phyloP scores from a whole-genome alignment of 371 early-diverging fungal species.

The Apophysomyces trapeziformis region DNA sequence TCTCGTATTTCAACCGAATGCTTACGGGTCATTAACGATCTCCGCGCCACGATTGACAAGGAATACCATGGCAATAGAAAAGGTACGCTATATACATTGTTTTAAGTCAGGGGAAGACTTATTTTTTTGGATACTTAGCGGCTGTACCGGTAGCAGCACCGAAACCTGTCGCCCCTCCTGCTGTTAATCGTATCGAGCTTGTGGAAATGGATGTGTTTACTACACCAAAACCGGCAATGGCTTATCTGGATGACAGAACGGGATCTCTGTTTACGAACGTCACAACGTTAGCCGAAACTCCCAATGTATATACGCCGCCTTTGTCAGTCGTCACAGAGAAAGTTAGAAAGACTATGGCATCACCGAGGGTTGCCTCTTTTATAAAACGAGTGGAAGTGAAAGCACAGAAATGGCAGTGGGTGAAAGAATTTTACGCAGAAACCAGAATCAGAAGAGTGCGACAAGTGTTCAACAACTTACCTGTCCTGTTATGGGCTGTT shows the following conservation, averaged over 20 bases:
- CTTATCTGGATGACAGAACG: conserved; percentile 31
- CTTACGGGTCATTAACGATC: conserved; percentile 35
- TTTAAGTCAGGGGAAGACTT: not conserved
- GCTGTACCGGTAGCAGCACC: conserved; percentile 18
- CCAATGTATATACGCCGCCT: conserved; percentile 2
- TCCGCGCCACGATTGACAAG: conserved; percentile 28
- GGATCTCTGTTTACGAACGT: conserved; percentile 20
- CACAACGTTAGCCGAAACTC: conserved; percentile 14
- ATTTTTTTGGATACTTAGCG: conserved; percentile 9
- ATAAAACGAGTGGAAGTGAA: conserved; percentile 19
- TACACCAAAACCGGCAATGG: conserved; percentile 14
- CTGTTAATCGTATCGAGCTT: conserved; percentile 25
- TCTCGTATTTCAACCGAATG: conserved; percentile 49
- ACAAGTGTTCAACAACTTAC: conserved; percentile 44
- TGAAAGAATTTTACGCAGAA: conserved; percentile 35
- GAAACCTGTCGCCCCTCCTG: conserved; percentile 20
- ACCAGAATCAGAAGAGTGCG: conserved; percentile 40
- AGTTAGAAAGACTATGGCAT: conserved; percentile 17
- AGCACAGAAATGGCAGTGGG: conserved; percentile 25
- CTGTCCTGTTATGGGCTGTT: conserved; percentile 50
- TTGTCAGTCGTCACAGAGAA: conserved; percentile 18
- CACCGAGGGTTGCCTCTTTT: conserved; percentile 23
- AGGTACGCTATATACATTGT: conserved; percentile 17
- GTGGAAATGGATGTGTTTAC: conserved; percentile 26
- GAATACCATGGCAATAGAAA: conserved; percentile 35